phyloP scores from a whole-genome alignment of 2,329 filamentous ascomycete species.

The Penicillium paneum region DNA sequence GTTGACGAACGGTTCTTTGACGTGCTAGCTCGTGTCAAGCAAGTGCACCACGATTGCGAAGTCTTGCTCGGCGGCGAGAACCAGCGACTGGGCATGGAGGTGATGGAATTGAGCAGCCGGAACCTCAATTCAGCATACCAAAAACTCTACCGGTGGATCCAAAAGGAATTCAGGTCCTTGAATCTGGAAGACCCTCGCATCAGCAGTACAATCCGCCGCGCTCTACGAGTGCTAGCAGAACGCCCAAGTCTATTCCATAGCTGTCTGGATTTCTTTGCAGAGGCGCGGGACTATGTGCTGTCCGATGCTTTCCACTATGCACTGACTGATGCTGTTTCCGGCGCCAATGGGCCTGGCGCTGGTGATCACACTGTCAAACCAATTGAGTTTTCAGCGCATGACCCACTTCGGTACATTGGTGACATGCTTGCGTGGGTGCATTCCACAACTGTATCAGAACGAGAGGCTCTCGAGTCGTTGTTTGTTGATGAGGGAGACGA shows the following conservation, averaged over 20 bases:
- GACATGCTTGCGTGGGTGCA: constrained; percentile 99
- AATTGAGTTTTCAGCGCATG: constrained; percentile 90
- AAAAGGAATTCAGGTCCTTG: constrained; percentile 85
- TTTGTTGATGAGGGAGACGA: constrained; percentile 90
- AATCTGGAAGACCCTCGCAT: constrained; percentile 95
- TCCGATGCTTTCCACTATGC: constrained; percentile 88
- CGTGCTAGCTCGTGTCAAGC: constrained; percentile 73
- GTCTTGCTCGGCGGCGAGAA: constrained; percentile 85
- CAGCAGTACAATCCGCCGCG: constrained; percentile 75
- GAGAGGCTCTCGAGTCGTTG: constrained; percentile 84
- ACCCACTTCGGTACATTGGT: constrained; percentile 84
- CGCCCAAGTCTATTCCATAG: constrained; percentile 86
- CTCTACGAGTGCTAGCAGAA: constrained; percentile 83
- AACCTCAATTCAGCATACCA: constrained; percentile 87
- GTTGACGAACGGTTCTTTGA: constrained; percentile 83
- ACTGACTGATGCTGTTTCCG: constrained; percentile 66
- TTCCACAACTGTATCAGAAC: constrained; percentile 87
- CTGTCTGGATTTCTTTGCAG: constrained; percentile 88
- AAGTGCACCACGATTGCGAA: constrained; percentile 84
- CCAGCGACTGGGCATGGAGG: constrained; percentile 79
- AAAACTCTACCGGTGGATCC: constrained; percentile 93
- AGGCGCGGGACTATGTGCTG: constrained; percentile 79
- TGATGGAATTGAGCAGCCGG: constrained; percentile 87
- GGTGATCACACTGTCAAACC: constrained; percentile 70
- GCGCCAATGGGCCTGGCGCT: constrained; percentile 41